Evolutionary conservation across 768 basidiomycete genomes (phyloP).

Genomic region (Stropharia rugosoannulata): DNA sequence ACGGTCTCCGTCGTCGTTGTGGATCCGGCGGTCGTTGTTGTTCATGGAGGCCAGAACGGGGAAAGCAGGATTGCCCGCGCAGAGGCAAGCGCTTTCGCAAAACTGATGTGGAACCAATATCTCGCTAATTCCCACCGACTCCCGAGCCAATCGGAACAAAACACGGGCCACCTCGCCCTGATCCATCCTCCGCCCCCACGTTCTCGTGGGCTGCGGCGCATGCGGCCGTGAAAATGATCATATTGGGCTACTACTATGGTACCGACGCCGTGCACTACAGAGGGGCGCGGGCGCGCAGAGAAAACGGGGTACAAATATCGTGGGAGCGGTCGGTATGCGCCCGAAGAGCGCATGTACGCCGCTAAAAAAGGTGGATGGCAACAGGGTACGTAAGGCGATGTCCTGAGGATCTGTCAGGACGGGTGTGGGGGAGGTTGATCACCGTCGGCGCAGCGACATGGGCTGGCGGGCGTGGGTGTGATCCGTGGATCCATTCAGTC

Average conservation of each 20-base stretch:
- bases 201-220: not conserved
- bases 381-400: slow-evolving; percentile 49
- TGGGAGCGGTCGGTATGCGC: slow-evolving; percentile 52
- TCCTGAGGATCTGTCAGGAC: slow-evolving; percentile 41
- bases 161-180: slow-evolving; percentile 29
- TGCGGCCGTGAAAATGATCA: not conserved
- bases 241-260: slow-evolving; percentile 18
- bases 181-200: not conserved
- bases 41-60: slow-evolving; percentile 56
- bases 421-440: slow-evolving; percentile 39
- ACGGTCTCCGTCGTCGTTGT: slow-evolving; percentile 42
- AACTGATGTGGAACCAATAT: slow-evolving; percentile 48
- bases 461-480: slow-evolving; percentile 20
- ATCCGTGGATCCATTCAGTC: slow-evolving; percentile 26
- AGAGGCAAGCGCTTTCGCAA: slow-evolving; percentile 62
- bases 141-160: slow-evolving; percentile 62
- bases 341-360: slow-evolving; percentile 42
- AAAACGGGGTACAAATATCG: slow-evolving; percentile 38
- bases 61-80: slow-evolving; percentile 58
- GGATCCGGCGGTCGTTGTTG: slow-evolving; percentile 49
- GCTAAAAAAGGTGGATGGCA: slow-evolving; percentile 48
- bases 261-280: slow-evolving; percentile 13
- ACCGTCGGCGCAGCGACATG: slow-evolving; percentile 13
- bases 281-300: slow-evolving; percentile 12
- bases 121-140: slow-evolving; percentile 46